Percentiles rank a stretch among this genome's conserved stretches.
Evolutionary conservation across 2,329 filamentous ascomycete genomes (phyloP).

Genomic region (Trichoderma pleuroti): DNA sequence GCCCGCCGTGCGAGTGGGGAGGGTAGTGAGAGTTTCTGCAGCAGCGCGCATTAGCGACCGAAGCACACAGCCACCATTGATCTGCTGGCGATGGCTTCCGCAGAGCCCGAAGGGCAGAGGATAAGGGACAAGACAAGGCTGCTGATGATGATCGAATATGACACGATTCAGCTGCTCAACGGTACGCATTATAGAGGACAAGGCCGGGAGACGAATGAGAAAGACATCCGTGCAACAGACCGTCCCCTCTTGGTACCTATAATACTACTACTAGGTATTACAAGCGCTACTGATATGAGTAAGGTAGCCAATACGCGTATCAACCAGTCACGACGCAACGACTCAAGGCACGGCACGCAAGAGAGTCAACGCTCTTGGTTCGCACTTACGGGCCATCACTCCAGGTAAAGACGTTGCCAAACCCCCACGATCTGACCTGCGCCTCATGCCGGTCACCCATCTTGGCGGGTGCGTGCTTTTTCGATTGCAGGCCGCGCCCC

Average conservation of each 20-base stretch:
- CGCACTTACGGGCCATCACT: conserved; percentile 60
- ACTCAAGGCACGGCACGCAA: background rate
- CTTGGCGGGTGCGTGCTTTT: background rate
- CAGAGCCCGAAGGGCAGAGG: background rate
- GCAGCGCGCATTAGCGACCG: background rate
- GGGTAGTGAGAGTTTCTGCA: conserved; percentile 63
- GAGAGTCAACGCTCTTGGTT: background rate
- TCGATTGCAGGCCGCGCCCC: conserved; percentile 5
- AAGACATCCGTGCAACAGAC: background rate
- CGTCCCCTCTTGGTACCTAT: no score
- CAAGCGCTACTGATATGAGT: background rate
- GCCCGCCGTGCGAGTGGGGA: conserved; percentile 60
- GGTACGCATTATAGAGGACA: background rate
- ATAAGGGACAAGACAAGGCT: background rate
- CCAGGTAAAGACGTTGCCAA: conserved; percentile 68
- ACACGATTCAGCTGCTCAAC: background rate
- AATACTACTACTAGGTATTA: background rate
- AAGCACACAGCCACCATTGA: conserved; percentile 1
- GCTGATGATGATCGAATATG: background rate
- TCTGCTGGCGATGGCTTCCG: background rate
- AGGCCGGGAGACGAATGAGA: background rate
- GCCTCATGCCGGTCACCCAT: conserved; percentile 44
- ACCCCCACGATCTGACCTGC: conserved; percentile 67
- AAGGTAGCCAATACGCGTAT: background rate
- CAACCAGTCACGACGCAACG: background rate